Evolutionary conservation across 805 yeast genomes (phyloP).

Genomic region (Candida pseudofarinosa): DNA sequence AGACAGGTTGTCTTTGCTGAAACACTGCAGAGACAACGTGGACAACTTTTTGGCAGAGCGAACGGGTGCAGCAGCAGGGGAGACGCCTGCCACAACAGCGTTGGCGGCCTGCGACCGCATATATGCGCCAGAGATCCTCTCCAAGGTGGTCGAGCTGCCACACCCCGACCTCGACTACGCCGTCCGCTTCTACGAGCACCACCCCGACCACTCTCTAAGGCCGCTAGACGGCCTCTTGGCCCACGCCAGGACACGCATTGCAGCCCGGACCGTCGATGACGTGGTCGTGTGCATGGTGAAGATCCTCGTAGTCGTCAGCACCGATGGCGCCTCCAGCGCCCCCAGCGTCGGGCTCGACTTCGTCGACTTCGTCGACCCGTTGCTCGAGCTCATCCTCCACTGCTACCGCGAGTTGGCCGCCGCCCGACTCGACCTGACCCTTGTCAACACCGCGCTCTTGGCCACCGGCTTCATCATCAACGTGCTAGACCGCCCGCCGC

Average conservation of each 20-base stretch:
- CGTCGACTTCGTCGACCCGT: constrained; percentile 4
- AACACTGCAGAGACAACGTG: not conserved
- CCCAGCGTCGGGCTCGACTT: constrained; percentile 1
- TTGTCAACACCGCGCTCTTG: constrained; percentile 7
- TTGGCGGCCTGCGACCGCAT: not conserved
- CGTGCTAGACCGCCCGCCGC: constrained; percentile 5
- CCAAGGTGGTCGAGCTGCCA: not conserved
- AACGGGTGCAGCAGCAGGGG: not conserved
- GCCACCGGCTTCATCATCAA: constrained; percentile 14
- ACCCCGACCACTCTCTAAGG: not conserved
- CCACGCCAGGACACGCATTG: not conserved
- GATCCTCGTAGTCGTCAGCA: constrained; percentile 10
- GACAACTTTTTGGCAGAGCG: not conserved
- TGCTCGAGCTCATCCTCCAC: constrained; percentile 9
- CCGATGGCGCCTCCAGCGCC: no score
- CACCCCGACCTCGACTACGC: not conserved
- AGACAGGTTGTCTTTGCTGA: not conserved
- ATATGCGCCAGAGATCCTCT: not conserved
- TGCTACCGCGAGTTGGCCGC: constrained; percentile 1
- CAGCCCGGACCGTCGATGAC: not conserved
- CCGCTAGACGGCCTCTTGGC: not conserved
- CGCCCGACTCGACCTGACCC: not conserved
- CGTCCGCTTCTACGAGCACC: not conserved
- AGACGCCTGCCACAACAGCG: not conserved
- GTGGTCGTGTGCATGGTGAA: constrained; percentile 6